Base-by-base conservation (phyloP, 106 monocot genomes). In the Dendrobium officinale region DNA sequence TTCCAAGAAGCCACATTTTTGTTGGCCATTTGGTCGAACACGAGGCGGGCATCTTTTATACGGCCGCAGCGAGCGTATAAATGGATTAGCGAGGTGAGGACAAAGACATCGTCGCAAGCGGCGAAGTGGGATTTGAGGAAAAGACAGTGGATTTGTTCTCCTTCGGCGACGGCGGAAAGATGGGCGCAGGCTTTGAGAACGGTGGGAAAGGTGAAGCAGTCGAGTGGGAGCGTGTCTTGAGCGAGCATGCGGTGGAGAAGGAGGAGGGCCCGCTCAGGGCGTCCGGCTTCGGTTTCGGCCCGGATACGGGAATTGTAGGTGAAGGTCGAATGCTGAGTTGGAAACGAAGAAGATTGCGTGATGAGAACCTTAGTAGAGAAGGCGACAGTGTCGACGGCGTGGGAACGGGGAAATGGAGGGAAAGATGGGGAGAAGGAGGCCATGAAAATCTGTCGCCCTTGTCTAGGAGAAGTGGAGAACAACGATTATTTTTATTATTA, bases 21-120 rank as follows among this genome's bases (percentile, higher is more conserved):
- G 6, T 58, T 20, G 3, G 87, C 77, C 84, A 87, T 82, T 79
- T 37, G 33, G 9, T 85, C 80, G 74, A 88, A 85, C 85, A 88
- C 29, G n/a, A 58, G 67, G 9, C 66, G 82, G 8, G 88, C 85
- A 6, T 77, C 67, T 20, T 43, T 73, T 33, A 88, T 19, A 19
- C 72, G 59, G 58, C 83, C 74, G 42, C 85, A 85, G n/a, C 72
- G 49, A 10, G 81, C 80, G 66, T 88, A 88, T 37, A 45, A 81
- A 77, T 84, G 59, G 73, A 81, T 42, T 64, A 78, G 75, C 78
- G 75, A 78, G 73, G 68, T 31, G 87, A 77, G 31, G 66, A 81
- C 84, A 20, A 79, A 26, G 43, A 82, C 33, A 42, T 41, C 26
- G 43, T 72, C 29, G 37, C 42, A 44, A 78, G 31, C 22, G 68